Conservation (phyloP, 768 basidiomycete genomes). For the Kwoniella dendrophila region DNA sequence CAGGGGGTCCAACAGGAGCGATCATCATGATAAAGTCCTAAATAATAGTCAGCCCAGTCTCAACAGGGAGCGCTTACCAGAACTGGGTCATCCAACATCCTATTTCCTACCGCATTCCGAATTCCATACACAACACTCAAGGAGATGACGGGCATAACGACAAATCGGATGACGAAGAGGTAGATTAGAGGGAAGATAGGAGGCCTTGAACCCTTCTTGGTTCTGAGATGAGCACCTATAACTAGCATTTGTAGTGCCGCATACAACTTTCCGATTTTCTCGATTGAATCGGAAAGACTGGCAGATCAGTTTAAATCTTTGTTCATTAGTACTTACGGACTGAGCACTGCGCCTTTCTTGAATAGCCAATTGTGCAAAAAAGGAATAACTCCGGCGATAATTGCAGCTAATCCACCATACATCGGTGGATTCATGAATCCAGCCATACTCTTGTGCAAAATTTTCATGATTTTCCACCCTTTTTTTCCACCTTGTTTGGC, state of each 20-base stretch:
- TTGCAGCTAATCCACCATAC: constrained; percentile 47
- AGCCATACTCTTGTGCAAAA: constrained; percentile 7
- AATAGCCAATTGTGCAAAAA: constrained; percentile 45
- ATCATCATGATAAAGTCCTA: constrained; percentile 52
- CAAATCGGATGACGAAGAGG: constrained; percentile 52
- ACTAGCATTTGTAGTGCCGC: constrained; percentile 53
- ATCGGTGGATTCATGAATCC: constrained; percentile 53
- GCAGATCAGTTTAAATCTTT: constrained; percentile 16
- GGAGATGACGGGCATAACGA: constrained; percentile 44
- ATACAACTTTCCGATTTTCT: constrained; percentile 50
- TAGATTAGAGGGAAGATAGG: constrained; percentile 40
- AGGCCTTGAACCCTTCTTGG: constrained; percentile 37
- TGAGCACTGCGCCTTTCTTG: constrained; percentile 36
- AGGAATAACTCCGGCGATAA: constrained; percentile 47
- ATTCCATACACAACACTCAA: constrained; percentile 38
- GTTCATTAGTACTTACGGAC: constrained; percentile 28
- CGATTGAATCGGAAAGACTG: constrained; percentile 33
- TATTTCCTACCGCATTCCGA: constrained; percentile 22
- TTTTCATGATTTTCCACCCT: constrained; percentile 18
- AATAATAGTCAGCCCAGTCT: background rate
- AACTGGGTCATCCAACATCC: constrained; percentile 42
- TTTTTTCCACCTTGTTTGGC: constrained; percentile 29
- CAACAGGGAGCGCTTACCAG: constrained; percentile 32
- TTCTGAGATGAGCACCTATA: constrained; percentile 50
- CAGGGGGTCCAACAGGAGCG: constrained; percentile 52